phyloP scores from a whole-genome alignment of 257 asterid species.

The Eustoma russellianum region DNA sequence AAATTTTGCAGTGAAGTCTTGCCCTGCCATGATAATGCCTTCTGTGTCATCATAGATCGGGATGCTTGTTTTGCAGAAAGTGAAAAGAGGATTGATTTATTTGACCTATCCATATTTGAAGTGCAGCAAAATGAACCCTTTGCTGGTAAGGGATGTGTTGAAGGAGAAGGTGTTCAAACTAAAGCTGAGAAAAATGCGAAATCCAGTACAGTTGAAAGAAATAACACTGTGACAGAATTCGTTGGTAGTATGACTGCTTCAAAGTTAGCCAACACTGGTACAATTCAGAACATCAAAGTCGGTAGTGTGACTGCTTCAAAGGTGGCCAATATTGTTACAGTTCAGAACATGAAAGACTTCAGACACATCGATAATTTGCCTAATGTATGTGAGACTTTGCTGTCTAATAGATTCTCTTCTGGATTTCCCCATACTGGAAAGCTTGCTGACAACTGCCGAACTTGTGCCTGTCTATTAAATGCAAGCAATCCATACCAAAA shows the following conservation, averaged over 20 bases:
- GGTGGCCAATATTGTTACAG: not conserved
- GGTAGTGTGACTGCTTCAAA: not conserved
- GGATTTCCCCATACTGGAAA: not conserved
- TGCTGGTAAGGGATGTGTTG: not conserved
- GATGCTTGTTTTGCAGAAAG: constrained; percentile 11
- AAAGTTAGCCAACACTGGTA: not conserved
- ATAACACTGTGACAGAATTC: no score
- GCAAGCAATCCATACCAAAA: not conserved
- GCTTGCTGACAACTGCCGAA: not conserved
- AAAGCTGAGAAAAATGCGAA: not conserved
- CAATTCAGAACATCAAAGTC: not conserved
- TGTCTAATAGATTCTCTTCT: not conserved
- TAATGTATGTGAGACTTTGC: not conserved
- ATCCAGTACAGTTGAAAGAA: not conserved
- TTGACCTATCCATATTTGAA: constrained; percentile 43
- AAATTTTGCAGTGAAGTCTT: constrained; percentile 7
- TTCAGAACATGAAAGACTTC: not conserved
- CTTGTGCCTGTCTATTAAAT: not conserved
- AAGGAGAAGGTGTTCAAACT: constrained; percentile 1
- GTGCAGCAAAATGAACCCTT: constrained; percentile 10
- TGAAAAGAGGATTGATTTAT: constrained; percentile 22
- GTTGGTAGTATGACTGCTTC: no score
- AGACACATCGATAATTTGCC: not conserved
- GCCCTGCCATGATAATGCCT: constrained; percentile 21
- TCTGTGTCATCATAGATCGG: constrained; percentile 24